These are phyloP conservation scores for Fusarium humuli DNA, from an alignment of 2,329 filamentous ascomycete genomes.

Conservation along the genomic window DNA sequence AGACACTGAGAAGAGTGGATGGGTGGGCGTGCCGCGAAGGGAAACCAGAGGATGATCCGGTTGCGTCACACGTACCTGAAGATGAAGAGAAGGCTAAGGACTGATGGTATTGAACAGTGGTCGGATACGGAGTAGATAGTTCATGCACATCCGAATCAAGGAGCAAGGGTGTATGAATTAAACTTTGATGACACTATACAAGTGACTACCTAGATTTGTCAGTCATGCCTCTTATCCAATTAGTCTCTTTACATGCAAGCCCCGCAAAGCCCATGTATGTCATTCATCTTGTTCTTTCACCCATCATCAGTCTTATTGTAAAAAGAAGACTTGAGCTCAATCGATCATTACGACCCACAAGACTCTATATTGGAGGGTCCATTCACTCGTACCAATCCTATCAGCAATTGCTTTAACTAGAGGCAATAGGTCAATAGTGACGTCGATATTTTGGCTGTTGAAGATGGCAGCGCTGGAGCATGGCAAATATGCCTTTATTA, in stretches of 20 bases:
- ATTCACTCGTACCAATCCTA: neutral
- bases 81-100: conserved; percentile 48
- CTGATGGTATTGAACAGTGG: conserved; percentile 11
- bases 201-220: neutral
- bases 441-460: neutral
- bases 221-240: conserved; percentile 31
- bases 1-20: conserved; percentile 63
- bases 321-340: neutral
- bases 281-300: neutral
- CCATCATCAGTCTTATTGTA: neutral
- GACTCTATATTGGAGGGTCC: too few species aligned
- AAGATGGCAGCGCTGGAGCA: conserved; percentile 44
- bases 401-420: too few species aligned
- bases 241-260: conserved; percentile 46
- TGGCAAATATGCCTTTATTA: conserved; percentile 38
- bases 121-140: neutral
- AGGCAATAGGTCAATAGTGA: neutral
- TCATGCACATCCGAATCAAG: neutral
- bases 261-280: conserved; percentile 3
- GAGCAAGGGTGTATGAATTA: neutral
- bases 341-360: neutral
- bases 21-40: conserved; percentile 64
- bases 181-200: neutral
- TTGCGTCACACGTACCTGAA: conserved; percentile 24
- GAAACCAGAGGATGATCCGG: conserved; percentile 61